Evolutionary conservation across 2,329 filamentous ascomycete genomes (phyloP), one percentile per base, ranked within the genome.

Genomic region (Fusarium gaditjirri): DNA sequence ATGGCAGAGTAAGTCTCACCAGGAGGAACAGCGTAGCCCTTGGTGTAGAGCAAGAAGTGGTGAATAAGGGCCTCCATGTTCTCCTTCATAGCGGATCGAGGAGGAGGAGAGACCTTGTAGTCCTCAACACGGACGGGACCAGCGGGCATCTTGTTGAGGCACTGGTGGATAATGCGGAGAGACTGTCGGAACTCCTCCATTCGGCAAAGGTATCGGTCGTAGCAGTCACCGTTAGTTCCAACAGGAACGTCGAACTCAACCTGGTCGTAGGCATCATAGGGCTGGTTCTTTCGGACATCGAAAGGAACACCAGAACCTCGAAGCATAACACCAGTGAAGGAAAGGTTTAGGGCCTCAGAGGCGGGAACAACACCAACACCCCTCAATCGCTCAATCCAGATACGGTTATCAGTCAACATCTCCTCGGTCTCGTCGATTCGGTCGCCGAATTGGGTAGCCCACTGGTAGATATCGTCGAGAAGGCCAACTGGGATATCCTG

Each of bases 1-100:
- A 99, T 99, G 70, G 93, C 95, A 50, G 92, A 95, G 88, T 99
- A 99, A 10, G 96, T 99, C 88, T 99, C 96, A 71, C 96, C 97
- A 12, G 97, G 96, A 46, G 96, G 96, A 8, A 99, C 96, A 47
- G 94, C 90, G 84, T 99, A 99, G 66, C 96, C 96, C 89, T 99
- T 99, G 83, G 95, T 98, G 87, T 95, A 99, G 59, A 99, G 91
- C 75, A 99, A 86, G 89, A 99, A 99, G 87, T 99, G 96, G 86
- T 99, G 96, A 81, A 99, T 99, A 46, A 99, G 90, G 42, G 96
- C 95, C 86, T 99, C 96, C 97, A 99, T 99, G 87, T 99, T 99
- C 90, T 99, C 96, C 90, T 99, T 99, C 96, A 99, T 99, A 79
- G 96, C 96, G 47, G 94, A 88, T 80, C 96, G 92, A n/a, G 96